Evolutionary conservation across 805 yeast genomes (phyloP).

Genomic region (Candida easanensis): DNA sequence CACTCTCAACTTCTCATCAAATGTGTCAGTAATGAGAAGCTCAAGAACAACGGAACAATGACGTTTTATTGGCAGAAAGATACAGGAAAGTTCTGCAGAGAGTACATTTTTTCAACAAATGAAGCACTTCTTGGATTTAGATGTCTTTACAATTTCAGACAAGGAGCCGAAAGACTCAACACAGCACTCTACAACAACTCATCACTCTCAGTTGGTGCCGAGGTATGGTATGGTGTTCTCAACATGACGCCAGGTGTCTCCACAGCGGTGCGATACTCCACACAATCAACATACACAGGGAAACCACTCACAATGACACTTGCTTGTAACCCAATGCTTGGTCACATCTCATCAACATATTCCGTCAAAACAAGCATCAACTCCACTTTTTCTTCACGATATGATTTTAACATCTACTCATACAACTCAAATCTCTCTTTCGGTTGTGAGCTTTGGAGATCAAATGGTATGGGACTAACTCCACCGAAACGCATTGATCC

Average conservation of each 20-base stretch:
- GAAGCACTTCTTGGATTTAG: constrained; percentile 83
- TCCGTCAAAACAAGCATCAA: constrained; percentile 75
- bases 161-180: constrained; percentile 35
- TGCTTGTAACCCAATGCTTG: constrained; percentile 84
- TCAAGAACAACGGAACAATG: constrained; percentile 53
- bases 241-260: constrained; percentile 90
- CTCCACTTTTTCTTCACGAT: constrained; percentile 77
- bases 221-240: constrained; percentile 81
- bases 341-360: constrained; percentile 84
- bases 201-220: constrained; percentile 74
- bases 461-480: constrained; percentile 24
- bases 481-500: constrained; percentile 22
- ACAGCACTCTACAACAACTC: constrained; percentile 55
- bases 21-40: constrained; percentile 66
- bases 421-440: constrained; percentile 82
- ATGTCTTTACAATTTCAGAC: constrained; percentile 62
- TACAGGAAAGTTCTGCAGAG: constrained; percentile 60
- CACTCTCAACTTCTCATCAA: constrained; percentile 66
- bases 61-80: constrained; percentile 73
- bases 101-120: constrained; percentile 76
- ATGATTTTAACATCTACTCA: constrained; percentile 88
- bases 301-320: constrained; percentile 87
- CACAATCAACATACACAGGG: constrained; percentile 82
- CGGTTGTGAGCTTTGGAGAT: constrained; percentile 82
- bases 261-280: constrained; percentile 78